Percentiles rank a stretch among this genome's conserved stretches.
Conservation (phyloP, 2,329 filamentous ascomycete species). For the Colletotrichum sp. region DNA sequence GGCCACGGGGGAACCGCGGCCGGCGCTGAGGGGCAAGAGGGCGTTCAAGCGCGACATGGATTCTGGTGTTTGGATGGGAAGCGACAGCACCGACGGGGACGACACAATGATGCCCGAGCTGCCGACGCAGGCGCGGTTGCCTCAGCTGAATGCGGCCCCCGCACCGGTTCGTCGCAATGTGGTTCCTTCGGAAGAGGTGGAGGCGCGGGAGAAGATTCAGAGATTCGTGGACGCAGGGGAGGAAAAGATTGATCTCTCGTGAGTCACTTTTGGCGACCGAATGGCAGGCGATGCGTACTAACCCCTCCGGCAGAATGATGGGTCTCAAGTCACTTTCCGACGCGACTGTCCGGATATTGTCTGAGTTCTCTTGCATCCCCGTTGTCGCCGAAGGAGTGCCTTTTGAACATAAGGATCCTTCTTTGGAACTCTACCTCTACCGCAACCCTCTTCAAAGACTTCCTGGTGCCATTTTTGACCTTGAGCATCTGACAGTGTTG, state of each 20-base stretch:
- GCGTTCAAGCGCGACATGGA: slow-evolving; percentile 65
- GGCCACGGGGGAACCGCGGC: slow-evolving; percentile 44
- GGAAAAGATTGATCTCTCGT: slow-evolving; percentile 68
- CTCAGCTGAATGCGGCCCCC: slow-evolving; percentile 38
- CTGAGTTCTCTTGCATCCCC: slow-evolving; percentile 59
- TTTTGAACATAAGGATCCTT: slow-evolving; percentile 63
- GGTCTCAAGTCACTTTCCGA: slow-evolving; percentile 60
- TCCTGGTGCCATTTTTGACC: slow-evolving; percentile 65
- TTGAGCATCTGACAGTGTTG: slow-evolving; percentile 67
- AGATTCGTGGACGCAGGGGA: slow-evolving; percentile 61
- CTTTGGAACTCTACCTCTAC: slow-evolving; percentile 66
- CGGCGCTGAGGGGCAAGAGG: slow-evolving; percentile 49
- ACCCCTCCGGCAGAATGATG: slow-evolving; percentile 37
- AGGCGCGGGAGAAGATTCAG: slow-evolving; percentile 52
- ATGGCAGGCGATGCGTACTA: neutral
- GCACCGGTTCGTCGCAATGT: slow-evolving; percentile 25
- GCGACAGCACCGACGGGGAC: slow-evolving; percentile 57
- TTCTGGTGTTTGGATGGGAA: slow-evolving; percentile 73
- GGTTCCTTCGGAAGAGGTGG: slow-evolving; percentile 46
- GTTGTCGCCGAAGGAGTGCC: slow-evolving; percentile 60
- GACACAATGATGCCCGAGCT: slow-evolving; percentile 37
- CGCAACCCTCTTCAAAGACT: slow-evolving; percentile 62
- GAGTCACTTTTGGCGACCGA: slow-evolving; percentile 30
- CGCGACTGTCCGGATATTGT: slow-evolving; percentile 60
- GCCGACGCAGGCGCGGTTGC: slow-evolving; percentile 39